Conservation (phyloP, 768 basidiomycete genomes). For the Amanita pallidorosea region DNA sequence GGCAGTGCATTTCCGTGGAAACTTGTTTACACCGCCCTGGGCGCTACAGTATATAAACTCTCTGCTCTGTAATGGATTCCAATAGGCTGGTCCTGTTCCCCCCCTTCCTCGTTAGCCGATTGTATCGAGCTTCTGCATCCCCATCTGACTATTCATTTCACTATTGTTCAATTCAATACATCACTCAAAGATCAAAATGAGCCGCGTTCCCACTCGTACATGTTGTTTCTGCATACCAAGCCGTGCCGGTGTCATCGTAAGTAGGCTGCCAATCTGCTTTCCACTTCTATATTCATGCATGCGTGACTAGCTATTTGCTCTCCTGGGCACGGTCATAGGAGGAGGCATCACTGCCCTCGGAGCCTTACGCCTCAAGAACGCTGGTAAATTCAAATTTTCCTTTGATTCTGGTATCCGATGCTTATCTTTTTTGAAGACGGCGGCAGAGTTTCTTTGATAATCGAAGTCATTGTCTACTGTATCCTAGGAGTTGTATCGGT, state of each 20-base stretch:
- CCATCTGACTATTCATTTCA: conserved; percentile 11
- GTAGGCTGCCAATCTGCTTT: conserved; percentile 9
- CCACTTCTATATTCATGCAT: neutral
- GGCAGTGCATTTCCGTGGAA: conserved; percentile 1
- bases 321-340: conserved; percentile 37
- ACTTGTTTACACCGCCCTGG: neutral
- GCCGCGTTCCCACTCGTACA: conserved; percentile 26
- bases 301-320: conserved; percentile 22
- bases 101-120: conserved; percentile 11
- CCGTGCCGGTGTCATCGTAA: conserved; percentile 34
- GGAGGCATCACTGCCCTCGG: conserved; percentile 26
- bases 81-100: conserved; percentile 39
- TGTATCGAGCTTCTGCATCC: conserved; percentile 21
- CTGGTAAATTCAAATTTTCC: conserved; percentile 12
- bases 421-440: conserved; percentile 15
- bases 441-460: conserved; percentile 27
- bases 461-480: conserved; percentile 30
- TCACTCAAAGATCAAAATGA: conserved; percentile 15
- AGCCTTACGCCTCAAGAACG: conserved; percentile 22
- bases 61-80: conserved; percentile 3
- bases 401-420: neutral
- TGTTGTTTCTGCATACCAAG: conserved; percentile 44
- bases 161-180: conserved; percentile 4
- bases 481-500: conserved; percentile 32
- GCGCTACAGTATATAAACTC: conserved; percentile 23